Conservation (phyloP, 1,284 basidiomycete species). For the Microbotryomycetes sp. region DNA sequence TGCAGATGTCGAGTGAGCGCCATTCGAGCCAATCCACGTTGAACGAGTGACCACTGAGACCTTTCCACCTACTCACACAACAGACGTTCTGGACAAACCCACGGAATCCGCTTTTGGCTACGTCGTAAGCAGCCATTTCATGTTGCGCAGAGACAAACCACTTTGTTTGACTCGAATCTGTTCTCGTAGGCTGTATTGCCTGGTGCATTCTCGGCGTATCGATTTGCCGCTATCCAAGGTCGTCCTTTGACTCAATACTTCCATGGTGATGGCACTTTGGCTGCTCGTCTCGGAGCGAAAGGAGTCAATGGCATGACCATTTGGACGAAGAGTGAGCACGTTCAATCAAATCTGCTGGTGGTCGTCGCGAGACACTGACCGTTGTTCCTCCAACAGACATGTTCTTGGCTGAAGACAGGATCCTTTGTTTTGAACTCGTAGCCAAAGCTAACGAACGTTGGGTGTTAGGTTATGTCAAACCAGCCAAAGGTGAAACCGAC, state of each 20-base stretch:
- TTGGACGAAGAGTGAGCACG: slow-evolving; percentile 58
- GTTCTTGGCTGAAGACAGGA: slow-evolving; percentile 32
- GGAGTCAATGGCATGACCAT: slow-evolving; percentile 97
- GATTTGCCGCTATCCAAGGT: slow-evolving; percentile 83
- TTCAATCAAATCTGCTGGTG: background rate
- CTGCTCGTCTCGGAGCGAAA: slow-evolving; percentile 68
- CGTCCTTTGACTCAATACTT: slow-evolving; percentile 94
- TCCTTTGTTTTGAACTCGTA: slow-evolving; percentile 36
- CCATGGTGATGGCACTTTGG: slow-evolving; percentile 77
- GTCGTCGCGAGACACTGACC: slow-evolving; percentile 13
- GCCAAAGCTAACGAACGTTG: slow-evolving; percentile 57
- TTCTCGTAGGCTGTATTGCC: slow-evolving; percentile 65
- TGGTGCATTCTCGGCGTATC: slow-evolving; percentile 93
- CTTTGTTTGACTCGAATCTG: background rate
- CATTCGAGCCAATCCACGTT: too few species aligned
- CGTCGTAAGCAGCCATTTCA: slow-evolving; percentile 36
- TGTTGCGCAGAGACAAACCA: too few species aligned
- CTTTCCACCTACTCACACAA: too few species aligned
- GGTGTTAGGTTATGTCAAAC: slow-evolving; percentile 38
- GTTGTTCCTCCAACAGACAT: slow-evolving; percentile 37
- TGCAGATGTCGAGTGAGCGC: too few species aligned
- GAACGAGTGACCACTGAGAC: too few species aligned
- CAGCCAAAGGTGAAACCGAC: slow-evolving; percentile 39
- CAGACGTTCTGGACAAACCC: slow-evolving; percentile 86
- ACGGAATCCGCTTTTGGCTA: slow-evolving; percentile 93